phyloP scores from a whole-genome alignment of 306 rosid genomes.

The Pachyrhizus erosus region DNA sequence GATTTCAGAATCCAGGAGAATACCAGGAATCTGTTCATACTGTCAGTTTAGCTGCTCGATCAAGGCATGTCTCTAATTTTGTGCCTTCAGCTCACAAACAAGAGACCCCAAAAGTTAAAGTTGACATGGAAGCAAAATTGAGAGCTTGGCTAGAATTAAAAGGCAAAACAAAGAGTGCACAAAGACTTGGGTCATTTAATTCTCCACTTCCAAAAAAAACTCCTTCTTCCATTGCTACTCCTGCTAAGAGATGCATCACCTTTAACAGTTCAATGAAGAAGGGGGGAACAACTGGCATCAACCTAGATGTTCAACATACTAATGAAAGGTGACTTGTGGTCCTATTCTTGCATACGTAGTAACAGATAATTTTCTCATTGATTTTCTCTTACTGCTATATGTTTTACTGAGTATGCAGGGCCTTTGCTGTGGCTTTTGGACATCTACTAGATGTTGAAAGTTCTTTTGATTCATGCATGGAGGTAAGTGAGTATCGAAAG shows the following conservation, averaged over 20 bases:
- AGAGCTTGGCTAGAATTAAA: conserved; percentile 85
- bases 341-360: conserved; percentile 25
- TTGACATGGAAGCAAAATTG: conserved; percentile 91
- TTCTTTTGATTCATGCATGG: conserved; percentile 49
- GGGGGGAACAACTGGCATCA: conserved; percentile 48
- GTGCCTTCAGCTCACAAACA: conserved; percentile 67
- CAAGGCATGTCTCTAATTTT: conserved; percentile 77
- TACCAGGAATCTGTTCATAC: conserved; percentile 95
- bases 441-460: conserved; percentile 60
- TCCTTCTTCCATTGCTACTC: conserved; percentile 53
- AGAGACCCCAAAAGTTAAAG: conserved; percentile 73
- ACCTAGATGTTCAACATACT: conserved; percentile 45
- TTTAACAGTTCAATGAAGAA: conserved; percentile 66
- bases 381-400: conserved; percentile 26
- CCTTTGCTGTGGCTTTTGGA: conserved; percentile 54
- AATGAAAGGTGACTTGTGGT: conserved; percentile 62
- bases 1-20: conserved; percentile 86
- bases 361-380: conserved; percentile 25
- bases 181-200: conserved; percentile 51
- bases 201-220: conserved; percentile 70
- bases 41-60: conserved; percentile 89
- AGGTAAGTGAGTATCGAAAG: conserved; percentile 56
- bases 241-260: conserved; percentile 62
- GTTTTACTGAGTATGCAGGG: conserved; percentile 53
- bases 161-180: conserved; percentile 78